These are phyloP conservation scores for Gossypium stocksii DNA, from an alignment of 345 rosid species.

Conservation along the genomic window DNA sequence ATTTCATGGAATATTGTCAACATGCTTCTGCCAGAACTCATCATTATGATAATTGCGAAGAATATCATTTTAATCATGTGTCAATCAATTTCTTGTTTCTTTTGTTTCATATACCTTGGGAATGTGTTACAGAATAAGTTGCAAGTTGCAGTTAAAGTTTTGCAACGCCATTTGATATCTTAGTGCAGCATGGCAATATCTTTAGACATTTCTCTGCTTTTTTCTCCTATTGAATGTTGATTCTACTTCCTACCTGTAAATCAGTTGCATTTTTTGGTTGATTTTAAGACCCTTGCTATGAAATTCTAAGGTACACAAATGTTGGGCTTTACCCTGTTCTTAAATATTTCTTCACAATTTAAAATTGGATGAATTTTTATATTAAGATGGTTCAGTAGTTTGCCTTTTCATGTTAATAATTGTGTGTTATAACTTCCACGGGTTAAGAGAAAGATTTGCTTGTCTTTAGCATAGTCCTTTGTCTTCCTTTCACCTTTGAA, in stretches of 20 bases:
- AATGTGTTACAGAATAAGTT: neutral
- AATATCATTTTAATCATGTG: neutral
- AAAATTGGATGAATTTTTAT: neutral
- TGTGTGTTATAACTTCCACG: neutral
- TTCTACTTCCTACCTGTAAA: neutral
- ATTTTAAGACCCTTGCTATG: neutral
- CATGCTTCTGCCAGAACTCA: neutral
- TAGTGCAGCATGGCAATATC: neutral
- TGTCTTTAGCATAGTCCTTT: neutral
- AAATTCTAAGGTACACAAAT: neutral
- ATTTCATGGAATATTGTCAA: neutral
- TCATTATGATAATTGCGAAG: neutral
- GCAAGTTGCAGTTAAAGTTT: neutral
- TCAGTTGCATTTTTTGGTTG: neutral
- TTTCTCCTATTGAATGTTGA: neutral
- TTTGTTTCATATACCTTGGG: neutral
- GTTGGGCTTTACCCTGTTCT: neutral
- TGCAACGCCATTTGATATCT: neutral
- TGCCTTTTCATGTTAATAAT: neutral
- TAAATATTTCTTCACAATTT: neutral
- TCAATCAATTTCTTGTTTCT: neutral
- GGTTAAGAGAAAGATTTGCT: neutral
- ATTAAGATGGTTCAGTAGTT: slow-evolving; percentile 4
- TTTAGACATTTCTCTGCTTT: neutral
- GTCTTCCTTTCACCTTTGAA: slow-evolving; percentile 1